Percentiles rank a stretch among this genome's conserved stretches.
These are phyloP conservation scores for Artemisia annua DNA, from an alignment of 129 eudicot genomes.

Conservation along the genomic window DNA sequence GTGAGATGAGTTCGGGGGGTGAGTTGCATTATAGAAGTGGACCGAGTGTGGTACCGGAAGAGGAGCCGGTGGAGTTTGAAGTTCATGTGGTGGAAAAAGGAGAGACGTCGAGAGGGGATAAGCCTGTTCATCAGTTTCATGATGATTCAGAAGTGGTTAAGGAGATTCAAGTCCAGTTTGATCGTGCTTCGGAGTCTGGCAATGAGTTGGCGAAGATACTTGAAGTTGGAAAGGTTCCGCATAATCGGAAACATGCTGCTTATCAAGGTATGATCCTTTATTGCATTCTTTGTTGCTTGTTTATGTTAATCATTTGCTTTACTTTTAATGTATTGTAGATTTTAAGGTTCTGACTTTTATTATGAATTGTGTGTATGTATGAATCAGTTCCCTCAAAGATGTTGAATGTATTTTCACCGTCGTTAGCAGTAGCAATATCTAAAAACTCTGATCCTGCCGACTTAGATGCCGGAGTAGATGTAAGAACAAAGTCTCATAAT, in stretches of 20 bases:
- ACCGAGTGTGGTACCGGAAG: conserved; percentile 37
- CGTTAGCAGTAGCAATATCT: conserved; percentile 43
- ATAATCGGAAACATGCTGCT: conserved; percentile 72
- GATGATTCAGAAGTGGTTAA: conserved; percentile 73
- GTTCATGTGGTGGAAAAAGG: conserved; percentile 89
- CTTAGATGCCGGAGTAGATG: conserved; percentile 44
- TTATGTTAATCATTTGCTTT: background rate
- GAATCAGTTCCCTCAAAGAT: conserved; percentile 80
- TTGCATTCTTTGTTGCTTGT: conserved; percentile 9
- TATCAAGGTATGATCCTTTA: conserved; percentile 54
- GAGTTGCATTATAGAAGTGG: conserved; percentile 48
- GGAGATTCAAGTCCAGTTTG: conserved; percentile 86
- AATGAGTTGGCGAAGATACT: conserved; percentile 74
- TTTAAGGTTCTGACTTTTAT: conserved; percentile 13
- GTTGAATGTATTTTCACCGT: conserved; percentile 61
- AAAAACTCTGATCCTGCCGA: conserved; percentile 30
- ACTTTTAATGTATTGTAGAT: background rate
- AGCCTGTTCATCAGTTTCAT: conserved; percentile 48
- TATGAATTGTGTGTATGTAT: background rate
- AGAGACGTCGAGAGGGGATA: conserved; percentile 34
- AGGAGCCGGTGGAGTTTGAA: conserved; percentile 78
- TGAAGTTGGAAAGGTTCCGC: conserved; percentile 83
- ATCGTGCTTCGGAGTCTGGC: conserved; percentile 84
- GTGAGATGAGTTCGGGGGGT: conserved; percentile 32
- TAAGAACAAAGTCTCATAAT: conserved; percentile 49